Percentiles rank a stretch among this genome's conserved stretches.
Evolutionary conservation across 2,329 filamentous ascomycete species (phyloP).

Genomic region (Penicillium corylophilum): DNA sequence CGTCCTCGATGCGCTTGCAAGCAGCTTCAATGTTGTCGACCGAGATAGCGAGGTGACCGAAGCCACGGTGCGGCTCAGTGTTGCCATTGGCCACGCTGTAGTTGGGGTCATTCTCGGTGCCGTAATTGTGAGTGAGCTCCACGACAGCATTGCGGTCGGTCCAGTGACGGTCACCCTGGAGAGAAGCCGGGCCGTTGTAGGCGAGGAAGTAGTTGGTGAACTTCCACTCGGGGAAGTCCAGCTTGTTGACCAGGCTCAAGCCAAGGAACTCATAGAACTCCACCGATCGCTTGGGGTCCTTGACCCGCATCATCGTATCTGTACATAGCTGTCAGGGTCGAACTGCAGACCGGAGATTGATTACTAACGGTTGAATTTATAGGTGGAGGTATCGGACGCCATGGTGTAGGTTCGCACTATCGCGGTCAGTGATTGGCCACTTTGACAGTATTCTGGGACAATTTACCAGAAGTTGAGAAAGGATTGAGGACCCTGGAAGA

Average conservation of each 20-base stretch:
- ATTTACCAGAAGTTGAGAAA: constrained; percentile 21
- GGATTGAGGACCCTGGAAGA: constrained; percentile 27
- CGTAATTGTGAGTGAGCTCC: constrained; percentile 82
- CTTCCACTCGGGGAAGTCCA: constrained; percentile 80
- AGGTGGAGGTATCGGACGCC: constrained; percentile 59
- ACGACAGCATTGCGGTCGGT: constrained; percentile 84
- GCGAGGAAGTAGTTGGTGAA: constrained; percentile 96
- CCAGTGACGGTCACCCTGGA: constrained; percentile 72
- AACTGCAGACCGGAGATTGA: not conserved
- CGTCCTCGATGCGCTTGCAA: constrained; percentile 84
- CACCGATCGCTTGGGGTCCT: constrained; percentile 84
- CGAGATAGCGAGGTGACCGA: constrained; percentile 82
- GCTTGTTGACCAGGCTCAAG: constrained; percentile 77
- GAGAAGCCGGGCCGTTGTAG: constrained; percentile 74
- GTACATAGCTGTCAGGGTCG: not conserved
- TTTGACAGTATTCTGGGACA: not conserved
- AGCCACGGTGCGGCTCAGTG: constrained; percentile 77
- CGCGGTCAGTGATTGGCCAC: constrained; percentile 16
- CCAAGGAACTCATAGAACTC: constrained; percentile 94
- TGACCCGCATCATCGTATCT: constrained; percentile 78
- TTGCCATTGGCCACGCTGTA: constrained; percentile 89
- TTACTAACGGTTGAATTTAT: constrained; percentile 63
- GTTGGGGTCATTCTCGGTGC: constrained; percentile 78
- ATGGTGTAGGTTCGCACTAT: constrained; percentile 43
- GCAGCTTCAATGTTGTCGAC: constrained; percentile 85